Evolutionary conservation across 2,329 filamentous ascomycete species (phyloP).

Genomic region (Verticillium alfalfae): DNA sequence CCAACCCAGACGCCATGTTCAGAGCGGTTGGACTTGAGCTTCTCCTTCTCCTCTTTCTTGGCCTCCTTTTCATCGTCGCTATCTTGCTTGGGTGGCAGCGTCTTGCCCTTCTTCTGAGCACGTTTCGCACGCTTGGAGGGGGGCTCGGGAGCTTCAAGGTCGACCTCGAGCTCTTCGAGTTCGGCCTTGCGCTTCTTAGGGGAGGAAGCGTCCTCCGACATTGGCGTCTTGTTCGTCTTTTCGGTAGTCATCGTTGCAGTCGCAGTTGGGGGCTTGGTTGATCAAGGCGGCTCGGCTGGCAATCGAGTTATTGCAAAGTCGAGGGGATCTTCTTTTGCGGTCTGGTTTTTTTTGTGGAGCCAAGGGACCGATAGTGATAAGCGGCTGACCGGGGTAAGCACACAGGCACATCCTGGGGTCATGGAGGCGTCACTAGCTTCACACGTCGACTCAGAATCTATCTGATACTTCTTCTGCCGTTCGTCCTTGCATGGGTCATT

Average conservation of each 20-base stretch:
- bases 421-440: not conserved
- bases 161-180: conserved; percentile 77
- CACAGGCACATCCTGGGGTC: not conserved
- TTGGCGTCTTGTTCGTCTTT: not conserved
- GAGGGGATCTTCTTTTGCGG: not conserved
- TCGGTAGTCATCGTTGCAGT: not conserved
- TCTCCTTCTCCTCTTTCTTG: conserved; percentile 24
- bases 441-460: not conserved
- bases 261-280: not conserved
- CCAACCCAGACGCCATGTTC: conserved; percentile 92
- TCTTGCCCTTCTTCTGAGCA: conserved; percentile 78
- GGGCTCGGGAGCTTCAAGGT: conserved; percentile 83
- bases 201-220: conserved; percentile 4
- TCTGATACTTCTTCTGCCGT: not conserved
- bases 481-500: not conserved
- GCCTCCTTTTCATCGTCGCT: conserved; percentile 34
- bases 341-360: conserved; percentile 1
- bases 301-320: not conserved
- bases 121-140: conserved; percentile 92
- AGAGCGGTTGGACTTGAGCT: conserved; percentile 54
- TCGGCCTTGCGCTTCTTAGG: conserved; percentile 69
- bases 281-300: not conserved
- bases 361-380: conserved; percentile 1
- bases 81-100: conserved; percentile 38
- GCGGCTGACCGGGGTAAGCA: not conserved